Base-by-base conservation (phyloP, 768 basidiomycete species). In the Agaricus subrufescens region DNA sequence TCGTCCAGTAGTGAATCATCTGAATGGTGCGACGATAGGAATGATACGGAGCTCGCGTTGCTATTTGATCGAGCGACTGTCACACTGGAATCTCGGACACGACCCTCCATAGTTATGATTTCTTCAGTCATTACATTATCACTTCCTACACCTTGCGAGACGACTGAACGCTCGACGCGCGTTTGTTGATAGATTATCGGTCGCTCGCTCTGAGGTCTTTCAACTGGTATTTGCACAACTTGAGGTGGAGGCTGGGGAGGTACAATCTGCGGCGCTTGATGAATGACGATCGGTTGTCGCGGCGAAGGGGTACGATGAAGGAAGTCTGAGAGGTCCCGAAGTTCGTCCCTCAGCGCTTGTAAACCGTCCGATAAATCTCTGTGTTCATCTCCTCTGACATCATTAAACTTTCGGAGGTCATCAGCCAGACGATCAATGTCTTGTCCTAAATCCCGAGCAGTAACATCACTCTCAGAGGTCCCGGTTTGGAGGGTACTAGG, bases 331-430 rank as follows among this genome's bases (percentile, higher is more conserved):
- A 94, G 74, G 45, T 85, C 82, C 11, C 75, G 76, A 2, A 96
- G 71, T 60, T 89, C 85, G 38, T 85, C 75, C 56, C 87, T 80
- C 39, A 97, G 81, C 0, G 83, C 80, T 50, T 80, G 80, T 3
- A 96, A 75, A 63, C 88, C 85, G 46, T 82, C 83, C 0, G 79
- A 76, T 7, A 94, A 65, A 14, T 85, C 85, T 27, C 80, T 75
- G 30, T 76, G 80, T 60, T 94, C 89, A 2, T 80, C 74, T 0
- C 82, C 85, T 52, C 88, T 73, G 15, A 75, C 72, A 31, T 78
- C 73, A 61, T 92, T 84, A 54, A 76, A 76, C 2, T 68, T 65
- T 8, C 73, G 73, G 11, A 92, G 63, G 51, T 89, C 85, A 50
- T 89, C 83, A 1, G 72, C 75, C 9, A 83, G 66, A 25, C 72